These are phyloP conservation scores for Quercus gilva DNA, from an alignment of 306 rosid species.

Conservation along the genomic window DNA sequence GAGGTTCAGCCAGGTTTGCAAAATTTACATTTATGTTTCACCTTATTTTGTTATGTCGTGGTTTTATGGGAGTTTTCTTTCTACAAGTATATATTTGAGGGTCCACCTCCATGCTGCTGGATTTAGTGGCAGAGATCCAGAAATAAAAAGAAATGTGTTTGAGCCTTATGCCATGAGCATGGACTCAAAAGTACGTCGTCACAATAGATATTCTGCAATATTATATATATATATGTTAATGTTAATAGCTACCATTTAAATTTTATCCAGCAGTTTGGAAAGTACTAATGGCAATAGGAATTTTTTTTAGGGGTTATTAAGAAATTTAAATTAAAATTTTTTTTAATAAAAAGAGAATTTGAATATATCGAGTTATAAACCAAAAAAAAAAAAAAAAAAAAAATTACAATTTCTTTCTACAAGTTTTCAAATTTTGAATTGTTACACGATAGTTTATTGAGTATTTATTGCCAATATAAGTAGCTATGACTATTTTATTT, in stretches of 20 bases:
- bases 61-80: constrained; percentile 12
- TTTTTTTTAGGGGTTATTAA: too few species aligned
- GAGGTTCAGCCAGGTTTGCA: constrained; percentile 76
- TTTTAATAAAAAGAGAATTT: too few species aligned
- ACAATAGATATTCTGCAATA: not conserved
- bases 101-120: constrained; percentile 40
- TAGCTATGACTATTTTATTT: too few species aligned
- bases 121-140: constrained; percentile 15
- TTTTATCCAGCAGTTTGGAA: constrained; percentile 30
- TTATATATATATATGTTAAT: not conserved
- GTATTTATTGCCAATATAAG: too few species aligned
- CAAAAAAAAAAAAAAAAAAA: too few species aligned
- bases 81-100: not conserved
- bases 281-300: not conserved
- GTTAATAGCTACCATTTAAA: not conserved
- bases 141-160: constrained; percentile 6
- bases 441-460: too few species aligned
- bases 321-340: too few species aligned
- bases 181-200: constrained; percentile 1
- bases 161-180: constrained; percentile 4
- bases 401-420: too few species aligned
- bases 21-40: constrained; percentile 18
- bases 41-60: constrained; percentile 7
- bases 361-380: too few species aligned
- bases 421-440: too few species aligned